Conservation (phyloP, 257 asterid species). For the Ajuga chamaepitys region DNA sequence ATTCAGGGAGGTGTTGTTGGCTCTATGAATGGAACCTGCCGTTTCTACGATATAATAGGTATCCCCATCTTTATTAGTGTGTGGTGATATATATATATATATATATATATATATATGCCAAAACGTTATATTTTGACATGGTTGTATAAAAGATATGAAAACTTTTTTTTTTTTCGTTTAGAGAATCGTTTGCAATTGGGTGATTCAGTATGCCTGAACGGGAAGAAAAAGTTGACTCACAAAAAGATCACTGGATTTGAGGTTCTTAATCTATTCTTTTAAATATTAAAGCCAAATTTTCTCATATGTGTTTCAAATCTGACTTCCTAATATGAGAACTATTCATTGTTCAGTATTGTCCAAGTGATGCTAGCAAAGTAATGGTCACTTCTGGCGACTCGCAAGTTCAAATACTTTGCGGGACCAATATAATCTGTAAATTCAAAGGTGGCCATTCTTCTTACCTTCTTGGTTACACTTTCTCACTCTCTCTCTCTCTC, state of each 20-base stretch:
- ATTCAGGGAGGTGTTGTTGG: constrained; percentile 83
- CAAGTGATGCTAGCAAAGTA: constrained; percentile 63
- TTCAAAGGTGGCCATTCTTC: constrained; percentile 48
- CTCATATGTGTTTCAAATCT: background rate
- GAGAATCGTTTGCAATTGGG: constrained; percentile 68
- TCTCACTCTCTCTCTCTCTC: background rate
- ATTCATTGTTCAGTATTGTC: constrained; percentile 60
- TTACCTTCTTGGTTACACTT: background rate
- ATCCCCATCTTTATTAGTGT: background rate
- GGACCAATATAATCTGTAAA: constrained; percentile 57
- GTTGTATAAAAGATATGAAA: background rate
- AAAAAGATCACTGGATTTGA: constrained; percentile 85
- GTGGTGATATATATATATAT: no score
- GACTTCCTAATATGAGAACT: background rate
- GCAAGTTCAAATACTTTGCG: constrained; percentile 59
- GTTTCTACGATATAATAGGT: constrained; percentile 63
- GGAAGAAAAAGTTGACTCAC: constrained; percentile 64
- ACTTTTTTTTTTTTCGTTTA: constrained; percentile 15
- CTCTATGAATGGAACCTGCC: constrained; percentile 77
- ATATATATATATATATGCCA: no score
- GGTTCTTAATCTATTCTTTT: constrained; percentile 48
- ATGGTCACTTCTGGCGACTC: constrained; percentile 89
- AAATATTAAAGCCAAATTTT: background rate
- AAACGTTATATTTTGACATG: background rate
- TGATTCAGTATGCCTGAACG: constrained; percentile 48